These are phyloP conservation scores for Monosporascus ibericus DNA, from an alignment of 2,329 filamentous ascomycete species.

Conservation along the genomic window DNA sequence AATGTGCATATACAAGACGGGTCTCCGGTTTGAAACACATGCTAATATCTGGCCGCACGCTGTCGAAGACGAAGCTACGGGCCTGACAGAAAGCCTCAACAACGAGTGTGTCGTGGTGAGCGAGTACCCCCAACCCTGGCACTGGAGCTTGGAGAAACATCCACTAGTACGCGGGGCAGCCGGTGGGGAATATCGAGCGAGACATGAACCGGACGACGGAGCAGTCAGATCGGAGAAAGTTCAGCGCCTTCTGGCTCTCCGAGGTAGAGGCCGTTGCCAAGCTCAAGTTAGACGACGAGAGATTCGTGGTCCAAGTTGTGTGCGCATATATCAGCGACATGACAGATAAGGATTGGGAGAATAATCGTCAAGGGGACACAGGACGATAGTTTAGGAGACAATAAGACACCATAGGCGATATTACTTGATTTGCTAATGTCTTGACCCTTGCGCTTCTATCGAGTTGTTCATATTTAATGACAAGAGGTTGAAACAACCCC, in stretches of 20 bases:
- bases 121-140: constrained; percentile 26
- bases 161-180: constrained; percentile 21
- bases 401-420: too few species aligned
- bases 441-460: too few species aligned
- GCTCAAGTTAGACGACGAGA: constrained; percentile 25
- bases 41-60: constrained; percentile 3
- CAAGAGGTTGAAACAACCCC: too few species aligned
- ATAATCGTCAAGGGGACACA: constrained; percentile 11
- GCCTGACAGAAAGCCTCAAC: constrained; percentile 20
- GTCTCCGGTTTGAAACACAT: too few species aligned
- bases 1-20: too few species aligned
- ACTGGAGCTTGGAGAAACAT: constrained; percentile 22
- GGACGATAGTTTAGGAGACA: constrained; percentile 1
- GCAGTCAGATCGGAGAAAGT: constrained; percentile 21
- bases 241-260: constrained; percentile 22
- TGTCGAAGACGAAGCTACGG: constrained; percentile 17
- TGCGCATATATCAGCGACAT: constrained; percentile 22
- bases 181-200: constrained; percentile 13
- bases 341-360: constrained; percentile 19
- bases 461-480: too few species aligned
- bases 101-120: constrained; percentile 23
- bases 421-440: too few species aligned
- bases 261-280: constrained; percentile 17
- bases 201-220: constrained; percentile 21
- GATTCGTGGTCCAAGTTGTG: constrained; percentile 23